A percentile compares a stretch with the other conserved stretches of the same genome.
Conservation (phyloP, 441 rosid species). For the Gossypium aridum region DNA sequence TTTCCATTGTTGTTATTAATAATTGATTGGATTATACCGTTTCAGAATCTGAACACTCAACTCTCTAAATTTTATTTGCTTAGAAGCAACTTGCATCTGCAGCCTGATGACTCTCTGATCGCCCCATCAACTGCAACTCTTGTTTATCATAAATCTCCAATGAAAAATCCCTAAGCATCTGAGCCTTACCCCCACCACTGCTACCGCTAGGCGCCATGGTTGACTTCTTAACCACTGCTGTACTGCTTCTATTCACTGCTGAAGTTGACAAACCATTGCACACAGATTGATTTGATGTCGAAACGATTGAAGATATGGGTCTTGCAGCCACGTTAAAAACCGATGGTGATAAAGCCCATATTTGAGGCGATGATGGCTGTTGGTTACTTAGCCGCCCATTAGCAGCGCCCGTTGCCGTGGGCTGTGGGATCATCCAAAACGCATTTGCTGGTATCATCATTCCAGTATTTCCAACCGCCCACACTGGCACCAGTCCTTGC, state of each 20-base stretch:
- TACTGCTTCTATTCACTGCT: slow-evolving; percentile 25
- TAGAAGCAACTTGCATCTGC: background rate
- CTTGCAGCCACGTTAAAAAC: slow-evolving; percentile 33
- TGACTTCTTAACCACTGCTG: slow-evolving; percentile 32
- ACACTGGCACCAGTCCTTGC: slow-evolving; percentile 36
- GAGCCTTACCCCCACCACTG: slow-evolving; percentile 23
- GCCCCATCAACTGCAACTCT: slow-evolving; percentile 42
- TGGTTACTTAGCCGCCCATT: slow-evolving; percentile 15
- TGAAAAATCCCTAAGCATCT: slow-evolving; percentile 42
- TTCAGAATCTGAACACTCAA: background rate
- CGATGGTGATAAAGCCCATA: slow-evolving; percentile 38
- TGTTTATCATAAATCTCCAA: slow-evolving; percentile 42
- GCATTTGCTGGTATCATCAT: slow-evolving; percentile 44
- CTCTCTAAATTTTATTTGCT: background rate
- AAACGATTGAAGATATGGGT: slow-evolving; percentile 31
- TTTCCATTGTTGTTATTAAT: background rate
- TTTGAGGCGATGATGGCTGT: slow-evolving; percentile 25
- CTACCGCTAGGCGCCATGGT: slow-evolving; percentile 32
- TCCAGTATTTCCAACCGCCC: slow-evolving; percentile 31
- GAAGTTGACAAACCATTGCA: slow-evolving; percentile 16
- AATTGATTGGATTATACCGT: background rate
- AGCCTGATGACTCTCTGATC: slow-evolving; percentile 10
- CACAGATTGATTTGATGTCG: background rate
- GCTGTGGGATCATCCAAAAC: slow-evolving; percentile 48
- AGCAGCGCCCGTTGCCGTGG: slow-evolving; percentile 10